phyloP scores from a whole-genome alignment of 2,329 filamentous ascomycete genomes.

The Lecanosticta acicola region DNA sequence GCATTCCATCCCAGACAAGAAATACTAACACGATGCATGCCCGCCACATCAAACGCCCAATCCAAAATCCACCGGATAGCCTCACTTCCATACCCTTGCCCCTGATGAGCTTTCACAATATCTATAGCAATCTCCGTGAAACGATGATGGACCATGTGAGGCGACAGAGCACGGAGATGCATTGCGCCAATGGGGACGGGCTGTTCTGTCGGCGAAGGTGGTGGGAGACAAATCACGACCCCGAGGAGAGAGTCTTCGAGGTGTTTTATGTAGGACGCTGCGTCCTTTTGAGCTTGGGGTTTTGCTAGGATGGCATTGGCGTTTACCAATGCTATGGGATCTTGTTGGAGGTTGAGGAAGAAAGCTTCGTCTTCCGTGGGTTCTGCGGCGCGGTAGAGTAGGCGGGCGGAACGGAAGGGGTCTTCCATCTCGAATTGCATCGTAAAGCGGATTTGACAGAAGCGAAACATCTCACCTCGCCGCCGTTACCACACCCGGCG shows the following conservation, averaged over 20 bases:
- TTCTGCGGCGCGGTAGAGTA: conserved; percentile 38
- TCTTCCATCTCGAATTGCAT: conserved; percentile 8
- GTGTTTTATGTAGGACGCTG: conserved; percentile 23
- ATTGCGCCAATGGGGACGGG: not conserved
- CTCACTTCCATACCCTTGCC: conserved; percentile 3
- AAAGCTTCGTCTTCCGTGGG: conserved; percentile 29
- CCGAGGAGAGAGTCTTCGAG: conserved; percentile 21
- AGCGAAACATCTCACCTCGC: no score
- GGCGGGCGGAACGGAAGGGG: conserved; percentile 34
- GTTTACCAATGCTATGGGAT: conserved; percentile 15
- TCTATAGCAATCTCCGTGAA: conserved; percentile 3
- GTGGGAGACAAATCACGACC: conserved; percentile 5
- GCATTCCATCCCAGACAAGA: not conserved
- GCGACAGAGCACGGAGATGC: not conserved
- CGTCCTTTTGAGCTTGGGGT: conserved; percentile 29
- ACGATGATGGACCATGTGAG: not conserved
- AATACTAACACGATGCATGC: conserved; percentile 2
- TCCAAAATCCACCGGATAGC: conserved; percentile 2
- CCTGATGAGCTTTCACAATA: not conserved
- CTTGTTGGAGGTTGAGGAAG: conserved; percentile 17
- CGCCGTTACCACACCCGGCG: no score
- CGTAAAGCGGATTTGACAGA: no score
- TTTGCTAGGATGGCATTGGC: conserved; percentile 23
- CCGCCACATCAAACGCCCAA: conserved; percentile 2
- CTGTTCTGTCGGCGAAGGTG: not conserved